Evolutionary conservation across 495 filamentous ascomycete genomes (phyloP).

Genomic region (Podospora fimiseda): DNA sequence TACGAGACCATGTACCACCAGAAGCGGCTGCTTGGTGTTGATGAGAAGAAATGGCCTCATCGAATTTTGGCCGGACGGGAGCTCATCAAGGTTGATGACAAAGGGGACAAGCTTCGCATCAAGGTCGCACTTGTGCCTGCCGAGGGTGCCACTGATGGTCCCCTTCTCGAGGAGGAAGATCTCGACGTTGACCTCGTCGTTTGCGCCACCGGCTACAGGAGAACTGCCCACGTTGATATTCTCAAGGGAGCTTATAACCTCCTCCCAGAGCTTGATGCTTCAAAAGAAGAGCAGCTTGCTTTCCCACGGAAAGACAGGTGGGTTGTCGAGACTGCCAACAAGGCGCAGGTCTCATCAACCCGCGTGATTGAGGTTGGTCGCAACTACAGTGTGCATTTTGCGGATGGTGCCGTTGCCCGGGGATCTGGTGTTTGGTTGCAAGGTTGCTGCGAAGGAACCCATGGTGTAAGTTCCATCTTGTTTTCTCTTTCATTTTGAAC

Average conservation of each 20-base stretch:
- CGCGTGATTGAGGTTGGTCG: conserved; percentile 38
- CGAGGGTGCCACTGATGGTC: conserved; percentile 26
- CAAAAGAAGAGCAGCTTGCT: neutral
- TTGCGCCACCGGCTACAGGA: conserved; percentile 79
- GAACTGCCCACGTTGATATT: conserved; percentile 74
- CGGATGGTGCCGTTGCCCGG: conserved; percentile 57
- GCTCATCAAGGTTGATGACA: conserved; percentile 52
- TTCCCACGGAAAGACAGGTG: conserved; percentile 20
- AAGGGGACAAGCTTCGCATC: conserved; percentile 31
- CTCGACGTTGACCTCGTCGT: conserved; percentile 76
- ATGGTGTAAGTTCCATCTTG: conserved; percentile 60
- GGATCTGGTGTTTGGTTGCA: conserved; percentile 83
- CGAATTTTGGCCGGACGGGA: conserved; percentile 64
- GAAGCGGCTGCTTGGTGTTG: conserved; percentile 55
- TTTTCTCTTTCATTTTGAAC: neutral
- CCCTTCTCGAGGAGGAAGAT: conserved; percentile 38
- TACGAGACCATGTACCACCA: conserved; percentile 84
- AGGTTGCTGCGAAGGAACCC: conserved; percentile 87
- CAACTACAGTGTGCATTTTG: conserved; percentile 70
- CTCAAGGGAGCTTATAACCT: conserved; percentile 58
- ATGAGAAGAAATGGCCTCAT: conserved; percentile 71
- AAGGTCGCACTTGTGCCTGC: conserved; percentile 37
- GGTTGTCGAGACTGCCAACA: conserved; percentile 24
- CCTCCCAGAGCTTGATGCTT: conserved; percentile 41
- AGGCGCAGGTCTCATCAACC: conserved; percentile 8